Evolutionary conservation across 768 basidiomycete genomes (phyloP), one percentile per base, ranked within the genome.

Genomic region (Tubosaeta brunneosetosa): DNA sequence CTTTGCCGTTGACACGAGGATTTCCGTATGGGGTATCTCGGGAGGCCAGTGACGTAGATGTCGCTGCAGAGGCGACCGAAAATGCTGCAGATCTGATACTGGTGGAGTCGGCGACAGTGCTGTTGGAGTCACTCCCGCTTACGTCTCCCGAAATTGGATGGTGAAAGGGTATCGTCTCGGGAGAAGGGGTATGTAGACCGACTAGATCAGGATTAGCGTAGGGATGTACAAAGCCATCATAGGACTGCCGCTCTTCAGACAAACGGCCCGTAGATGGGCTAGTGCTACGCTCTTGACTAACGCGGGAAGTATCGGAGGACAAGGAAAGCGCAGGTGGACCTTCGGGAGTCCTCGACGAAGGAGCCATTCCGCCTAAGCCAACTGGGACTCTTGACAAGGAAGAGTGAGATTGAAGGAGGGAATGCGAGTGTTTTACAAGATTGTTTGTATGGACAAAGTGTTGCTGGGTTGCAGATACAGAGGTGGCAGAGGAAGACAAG

Each of bases 161-260:
- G 31, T 62, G 56, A 37, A 69, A 62, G 34, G 69, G 64, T 51
- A 54, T 44, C n/a, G 58, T 59, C 44, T 64, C 56, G 26, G 63
- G 60, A 50, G 60, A 59, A 44, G 72, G 71, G 42, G 72, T 59
- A 50, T 74, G 64, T 45, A 71, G 66, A 34, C 71, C 44, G 31
- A 78, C 79, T 42, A 87, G 71, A 55, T 89, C 85, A 8, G 88
- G 88, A 60, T 91, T 89, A 48, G 89, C 89, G 64, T 89, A 91
- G 26, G 89, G 89, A 70, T 91, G 89, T 36, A 78, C 62, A 51
- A 72, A 76, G 16, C 71, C 68, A 17, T 64, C 59, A 7, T 51
- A 65, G 48, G 67, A 60, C 34, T 55, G 52, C 36, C 64, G 72
- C 56, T 75, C 75, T 54, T 71, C 73, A 38, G 64, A 61, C 52